phyloP scores from a whole-genome alignment of 2,329 filamentous ascomycete genomes.

The Fusarium sp. region DNA sequence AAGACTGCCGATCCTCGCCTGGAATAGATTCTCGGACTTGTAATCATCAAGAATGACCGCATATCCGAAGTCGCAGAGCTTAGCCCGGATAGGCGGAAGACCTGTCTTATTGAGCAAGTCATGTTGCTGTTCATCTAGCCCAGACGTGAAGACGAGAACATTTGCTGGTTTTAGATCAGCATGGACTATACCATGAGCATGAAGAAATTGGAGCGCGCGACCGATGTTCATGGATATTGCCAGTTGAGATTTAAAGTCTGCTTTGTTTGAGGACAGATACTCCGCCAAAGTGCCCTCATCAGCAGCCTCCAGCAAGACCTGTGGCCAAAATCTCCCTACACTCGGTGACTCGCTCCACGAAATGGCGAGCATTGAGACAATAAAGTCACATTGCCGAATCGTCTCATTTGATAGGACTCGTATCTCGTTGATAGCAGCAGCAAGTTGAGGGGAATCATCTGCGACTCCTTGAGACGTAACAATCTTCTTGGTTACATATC shows the following conservation, averaged over 20 bases:
- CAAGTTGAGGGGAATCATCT: no score
- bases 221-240: not conserved
- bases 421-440: not conserved
- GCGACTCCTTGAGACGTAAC: not conserved
- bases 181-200: not conserved
- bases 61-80: constrained; percentile 4
- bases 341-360: not conserved
- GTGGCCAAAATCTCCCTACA: constrained; percentile 1
- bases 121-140: not conserved
- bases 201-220: not conserved
- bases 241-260: not conserved
- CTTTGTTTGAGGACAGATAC: not conserved
- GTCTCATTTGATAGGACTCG: not conserved
- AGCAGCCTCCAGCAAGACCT: not conserved
- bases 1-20: not conserved
- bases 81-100: not conserved
- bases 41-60: not conserved
- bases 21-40: not conserved
- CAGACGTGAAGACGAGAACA: not conserved
- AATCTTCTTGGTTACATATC: constrained; percentile 6
- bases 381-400: not conserved
- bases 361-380: not conserved
- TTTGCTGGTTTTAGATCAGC: not conserved
- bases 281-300: not conserved
- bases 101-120: not conserved